Percentiles rank a stretch among this genome's conserved stretches.
Conservation (phyloP, 345 rosid genomes). For the Gossypium bickii region DNA sequence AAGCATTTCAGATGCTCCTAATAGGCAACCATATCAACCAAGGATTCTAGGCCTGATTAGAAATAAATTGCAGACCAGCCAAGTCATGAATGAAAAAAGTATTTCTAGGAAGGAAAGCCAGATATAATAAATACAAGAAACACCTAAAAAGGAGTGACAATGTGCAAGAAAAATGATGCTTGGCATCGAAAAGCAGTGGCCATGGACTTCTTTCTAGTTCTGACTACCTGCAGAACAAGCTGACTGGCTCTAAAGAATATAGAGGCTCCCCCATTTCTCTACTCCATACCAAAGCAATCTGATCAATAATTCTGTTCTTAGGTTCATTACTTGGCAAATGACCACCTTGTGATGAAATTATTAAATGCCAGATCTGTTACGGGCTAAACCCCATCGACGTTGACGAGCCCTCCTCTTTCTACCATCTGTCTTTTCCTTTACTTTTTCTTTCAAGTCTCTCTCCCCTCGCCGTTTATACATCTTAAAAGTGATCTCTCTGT, state of each 20-base stretch:
- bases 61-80: not conserved
- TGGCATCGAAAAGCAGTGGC: constrained; percentile 4
- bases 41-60: not conserved
- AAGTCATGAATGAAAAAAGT: not conserved
- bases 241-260: not conserved
- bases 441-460: constrained; percentile 63
- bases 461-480: constrained; percentile 92
- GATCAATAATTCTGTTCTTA: not conserved
- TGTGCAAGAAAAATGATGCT: not conserved
- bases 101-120: not conserved
- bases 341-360: constrained; percentile 11
- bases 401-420: constrained; percentile 54
- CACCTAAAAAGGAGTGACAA: not conserved
- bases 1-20: not conserved
- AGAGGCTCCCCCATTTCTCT: not conserved
- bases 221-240: not conserved
- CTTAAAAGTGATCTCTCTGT: constrained; percentile 72
- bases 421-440: constrained; percentile 41
- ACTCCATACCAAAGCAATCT: not conserved
- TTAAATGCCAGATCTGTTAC: constrained; percentile 19
- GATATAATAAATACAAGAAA: not conserved
- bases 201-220: not conserved
- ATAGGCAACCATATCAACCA: not conserved
- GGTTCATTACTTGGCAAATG: not conserved
- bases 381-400: constrained; percentile 27